Conservation (phyloP, 495 filamentous ascomycete genomes). For the Aspergillus coremiiformis region DNA sequence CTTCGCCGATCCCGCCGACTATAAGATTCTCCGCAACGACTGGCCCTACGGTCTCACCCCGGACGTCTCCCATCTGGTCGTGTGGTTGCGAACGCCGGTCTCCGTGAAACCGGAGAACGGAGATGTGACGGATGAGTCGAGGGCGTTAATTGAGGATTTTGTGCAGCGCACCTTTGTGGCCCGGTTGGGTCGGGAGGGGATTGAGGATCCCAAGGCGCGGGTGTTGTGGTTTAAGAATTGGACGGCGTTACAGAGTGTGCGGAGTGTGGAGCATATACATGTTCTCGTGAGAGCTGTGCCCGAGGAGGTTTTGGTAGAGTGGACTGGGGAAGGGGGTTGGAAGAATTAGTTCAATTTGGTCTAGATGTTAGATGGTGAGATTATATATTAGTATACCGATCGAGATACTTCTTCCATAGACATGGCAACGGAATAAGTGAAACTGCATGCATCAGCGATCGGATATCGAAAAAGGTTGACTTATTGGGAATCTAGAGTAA, state of each 20-base stretch:
- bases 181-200: constrained; percentile 39
- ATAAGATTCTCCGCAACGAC: constrained; percentile 73
- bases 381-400: too few species aligned
- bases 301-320: constrained; percentile 51
- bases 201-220: constrained; percentile 40
- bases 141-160: constrained; percentile 56
- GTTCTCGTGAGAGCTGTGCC: constrained; percentile 58
- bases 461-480: constrained; percentile 2
- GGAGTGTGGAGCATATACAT: constrained; percentile 72
- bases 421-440: background rate
- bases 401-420: too few species aligned
- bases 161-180: constrained; percentile 59
- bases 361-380: too few species aligned
- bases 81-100: constrained; percentile 53
- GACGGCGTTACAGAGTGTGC: constrained; percentile 79
- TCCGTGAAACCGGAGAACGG: constrained; percentile 47
- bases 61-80: constrained; percentile 57
- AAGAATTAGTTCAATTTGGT: too few species aligned
- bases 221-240: constrained; percentile 96
- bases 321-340: constrained; percentile 40
- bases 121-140: constrained; percentile 63
- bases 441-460: background rate
- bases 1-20: constrained; percentile 64
- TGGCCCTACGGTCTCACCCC: constrained; percentile 79
- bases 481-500: constrained; percentile 21